These are phyloP conservation scores for Xerocomus brunneocitrinus DNA, from an alignment of 768 basidiomycete species.

Conservation along the genomic window DNA sequence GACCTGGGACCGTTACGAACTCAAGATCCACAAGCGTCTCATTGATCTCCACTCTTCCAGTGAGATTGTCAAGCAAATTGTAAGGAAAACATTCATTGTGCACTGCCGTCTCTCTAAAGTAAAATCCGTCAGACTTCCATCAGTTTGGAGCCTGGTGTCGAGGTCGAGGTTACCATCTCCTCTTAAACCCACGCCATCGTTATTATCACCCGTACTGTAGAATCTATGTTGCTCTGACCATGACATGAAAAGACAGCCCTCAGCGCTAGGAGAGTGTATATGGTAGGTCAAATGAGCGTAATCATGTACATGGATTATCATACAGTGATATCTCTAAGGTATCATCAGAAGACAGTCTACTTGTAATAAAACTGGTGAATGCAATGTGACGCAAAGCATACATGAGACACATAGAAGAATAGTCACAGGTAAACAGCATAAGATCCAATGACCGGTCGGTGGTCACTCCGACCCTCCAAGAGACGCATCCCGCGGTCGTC, in stretches of 20 bases:
- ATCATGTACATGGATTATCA: slow-evolving; percentile 13
- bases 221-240: not conserved
- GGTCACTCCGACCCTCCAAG: slow-evolving; percentile 77
- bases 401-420: not conserved
- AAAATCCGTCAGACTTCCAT: slow-evolving; percentile 74
- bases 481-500: slow-evolving; percentile 71
- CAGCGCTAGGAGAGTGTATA: not conserved
- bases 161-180: slow-evolving; percentile 97
- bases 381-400: slow-evolving; percentile 5
- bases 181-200: slow-evolving; percentile 36
- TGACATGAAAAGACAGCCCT: not conserved
- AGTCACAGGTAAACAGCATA: slow-evolving; percentile 63
- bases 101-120: slow-evolving; percentile 3
- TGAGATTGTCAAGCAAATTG: slow-evolving; percentile 99
- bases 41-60: slow-evolving; percentile 98
- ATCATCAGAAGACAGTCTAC: slow-evolving; percentile 11
- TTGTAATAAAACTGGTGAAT: slow-evolving; percentile 2
- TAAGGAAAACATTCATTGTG: slow-evolving; percentile 38
- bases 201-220: slow-evolving; percentile 1
- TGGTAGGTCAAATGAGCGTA: slow-evolving; percentile 10
- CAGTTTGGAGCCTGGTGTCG: slow-evolving; percentile 97
- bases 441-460: slow-evolving; percentile 78
- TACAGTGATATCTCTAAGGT: slow-evolving; percentile 15
- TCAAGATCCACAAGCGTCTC: slow-evolving; percentile 99
- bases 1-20: slow-evolving; percentile 99